A percentile compares a stretch with the other conserved stretches of the same genome.
Conservation (phyloP, 441 rosid genomes). For the Heliophila coronopifolia region DNA sequence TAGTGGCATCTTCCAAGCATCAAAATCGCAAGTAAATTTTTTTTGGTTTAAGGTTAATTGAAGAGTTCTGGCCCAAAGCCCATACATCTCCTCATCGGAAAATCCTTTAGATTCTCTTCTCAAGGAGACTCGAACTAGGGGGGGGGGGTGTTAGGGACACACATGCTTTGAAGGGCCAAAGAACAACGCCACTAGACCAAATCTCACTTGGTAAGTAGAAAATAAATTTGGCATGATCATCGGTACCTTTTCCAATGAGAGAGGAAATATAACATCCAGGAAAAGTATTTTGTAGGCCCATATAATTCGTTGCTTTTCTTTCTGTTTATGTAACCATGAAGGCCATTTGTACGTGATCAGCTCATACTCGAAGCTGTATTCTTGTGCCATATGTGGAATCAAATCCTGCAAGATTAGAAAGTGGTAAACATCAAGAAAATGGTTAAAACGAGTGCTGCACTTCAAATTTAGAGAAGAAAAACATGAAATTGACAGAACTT, state of each 20-base stretch:
- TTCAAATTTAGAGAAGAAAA: conserved; percentile 4
- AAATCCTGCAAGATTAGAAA: conserved; percentile 58
- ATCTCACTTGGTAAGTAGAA: too few species aligned
- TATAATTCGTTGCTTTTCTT: conserved; percentile 92
- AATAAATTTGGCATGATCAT: conserved; percentile 14
- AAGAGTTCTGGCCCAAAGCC: too few species aligned
- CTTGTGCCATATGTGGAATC: conserved; percentile 91
- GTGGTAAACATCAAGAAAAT: neutral
- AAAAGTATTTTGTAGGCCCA: conserved; percentile 99
- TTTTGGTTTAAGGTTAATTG: too few species aligned
- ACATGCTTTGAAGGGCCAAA: too few species aligned
- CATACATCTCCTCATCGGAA: too few species aligned
- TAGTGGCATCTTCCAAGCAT: conserved; percentile 4
- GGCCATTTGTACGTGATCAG: conserved; percentile 98
- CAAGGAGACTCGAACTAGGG: too few species aligned
- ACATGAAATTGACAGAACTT: neutral
- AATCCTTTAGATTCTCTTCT: too few species aligned
- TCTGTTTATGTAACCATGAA: conserved; percentile 98
- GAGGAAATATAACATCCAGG: conserved; percentile 96
- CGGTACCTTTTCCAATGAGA: conserved; percentile 85
- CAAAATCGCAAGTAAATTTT: conserved; percentile 8
- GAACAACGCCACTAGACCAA: too few species aligned
- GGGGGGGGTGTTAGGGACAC: too few species aligned
- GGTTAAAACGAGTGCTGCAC: neutral
- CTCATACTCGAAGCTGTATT: conserved; percentile 89